These are phyloP conservation scores for Candida yuanshanica DNA, from an alignment of 805 yeast genomes.

Conservation along the genomic window DNA sequence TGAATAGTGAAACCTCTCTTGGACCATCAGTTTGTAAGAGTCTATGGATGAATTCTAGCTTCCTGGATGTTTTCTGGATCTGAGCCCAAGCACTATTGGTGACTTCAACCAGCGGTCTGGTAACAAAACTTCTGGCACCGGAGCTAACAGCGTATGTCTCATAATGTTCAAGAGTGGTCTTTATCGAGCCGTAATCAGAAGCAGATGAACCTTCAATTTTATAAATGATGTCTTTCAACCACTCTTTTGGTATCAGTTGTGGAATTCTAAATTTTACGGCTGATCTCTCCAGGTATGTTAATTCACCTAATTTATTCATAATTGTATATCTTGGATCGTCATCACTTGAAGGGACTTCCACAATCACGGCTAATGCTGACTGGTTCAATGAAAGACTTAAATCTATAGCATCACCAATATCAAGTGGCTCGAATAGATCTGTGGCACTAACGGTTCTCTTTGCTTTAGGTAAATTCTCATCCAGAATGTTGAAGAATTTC, in stretches of 20 bases:
- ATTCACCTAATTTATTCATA: slow-evolving; percentile 50
- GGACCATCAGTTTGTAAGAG: slow-evolving; percentile 37
- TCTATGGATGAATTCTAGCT: slow-evolving; percentile 42
- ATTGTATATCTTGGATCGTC: slow-evolving; percentile 53
- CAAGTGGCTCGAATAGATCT: slow-evolving; percentile 17
- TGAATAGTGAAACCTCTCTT: slow-evolving; percentile 32
- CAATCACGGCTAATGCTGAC: slow-evolving; percentile 47
- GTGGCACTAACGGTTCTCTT: background rate
- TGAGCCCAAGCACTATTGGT: slow-evolving; percentile 36
- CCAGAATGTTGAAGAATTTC: background rate
- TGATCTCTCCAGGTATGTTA: slow-evolving; percentile 41
- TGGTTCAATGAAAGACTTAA: slow-evolving; percentile 36
- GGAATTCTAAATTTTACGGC: slow-evolving; percentile 51
- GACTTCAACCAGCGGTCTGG: slow-evolving; percentile 31
- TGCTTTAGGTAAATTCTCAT: background rate
- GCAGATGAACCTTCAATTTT: slow-evolving; percentile 8
- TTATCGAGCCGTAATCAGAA: slow-evolving; percentile 26
- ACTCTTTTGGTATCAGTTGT: slow-evolving; percentile 35
- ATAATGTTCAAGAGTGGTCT: slow-evolving; percentile 23
- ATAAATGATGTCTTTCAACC: slow-evolving; percentile 27
- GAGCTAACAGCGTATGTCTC: slow-evolving; percentile 28
- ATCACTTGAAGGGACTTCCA: slow-evolving; percentile 42
- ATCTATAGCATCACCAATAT: slow-evolving; percentile 60
- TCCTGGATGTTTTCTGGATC: slow-evolving; percentile 33
- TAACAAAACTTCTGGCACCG: slow-evolving; percentile 26